These are phyloP conservation scores for Amylostereum chailletii DNA, from an alignment of 1,284 basidiomycete genomes.

Conservation along the genomic window DNA sequence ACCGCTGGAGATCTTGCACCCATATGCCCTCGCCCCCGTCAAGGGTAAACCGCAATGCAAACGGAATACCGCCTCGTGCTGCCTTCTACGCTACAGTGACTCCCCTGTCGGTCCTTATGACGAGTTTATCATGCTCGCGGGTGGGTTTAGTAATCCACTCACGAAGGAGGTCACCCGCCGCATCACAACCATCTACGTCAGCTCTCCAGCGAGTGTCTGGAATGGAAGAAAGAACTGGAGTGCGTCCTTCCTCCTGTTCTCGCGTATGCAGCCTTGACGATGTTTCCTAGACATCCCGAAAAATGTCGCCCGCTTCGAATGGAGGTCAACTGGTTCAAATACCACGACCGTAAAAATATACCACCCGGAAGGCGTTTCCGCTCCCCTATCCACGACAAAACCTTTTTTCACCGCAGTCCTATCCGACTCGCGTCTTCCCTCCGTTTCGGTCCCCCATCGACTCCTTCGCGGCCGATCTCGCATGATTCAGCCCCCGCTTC, in stretches of 20 bases:
- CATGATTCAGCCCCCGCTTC: conserved; percentile 10
- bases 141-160: conserved; percentile 3
- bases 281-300: conserved; percentile 7
- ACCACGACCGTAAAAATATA: not conserved
- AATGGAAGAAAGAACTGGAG: conserved; percentile 12
- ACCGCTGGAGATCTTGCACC: not conserved
- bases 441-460: conserved; percentile 3
- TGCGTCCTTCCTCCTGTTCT: not conserved
- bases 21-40: not conserved
- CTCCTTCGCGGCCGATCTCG: not conserved
- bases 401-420: conserved; percentile 11
- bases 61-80: not conserved
- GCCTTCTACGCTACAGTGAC: not conserved
- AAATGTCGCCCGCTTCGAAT: conserved; percentile 10
- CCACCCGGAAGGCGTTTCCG: conserved; percentile 1
- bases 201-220: conserved; percentile 4
- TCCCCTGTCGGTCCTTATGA: conserved; percentile 6
- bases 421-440: conserved; percentile 8
- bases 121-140: conserved; percentile 6
- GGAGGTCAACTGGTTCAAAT: not conserved
- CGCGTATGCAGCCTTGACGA: not conserved
- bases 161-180: not conserved
- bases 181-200: conserved; percentile 12
- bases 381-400: conserved; percentile 1
- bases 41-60: not conserved